These are phyloP conservation scores for Zychaea mexicana DNA, from an alignment of 371 early-diverging fungal genomes.

Conservation along the genomic window DNA sequence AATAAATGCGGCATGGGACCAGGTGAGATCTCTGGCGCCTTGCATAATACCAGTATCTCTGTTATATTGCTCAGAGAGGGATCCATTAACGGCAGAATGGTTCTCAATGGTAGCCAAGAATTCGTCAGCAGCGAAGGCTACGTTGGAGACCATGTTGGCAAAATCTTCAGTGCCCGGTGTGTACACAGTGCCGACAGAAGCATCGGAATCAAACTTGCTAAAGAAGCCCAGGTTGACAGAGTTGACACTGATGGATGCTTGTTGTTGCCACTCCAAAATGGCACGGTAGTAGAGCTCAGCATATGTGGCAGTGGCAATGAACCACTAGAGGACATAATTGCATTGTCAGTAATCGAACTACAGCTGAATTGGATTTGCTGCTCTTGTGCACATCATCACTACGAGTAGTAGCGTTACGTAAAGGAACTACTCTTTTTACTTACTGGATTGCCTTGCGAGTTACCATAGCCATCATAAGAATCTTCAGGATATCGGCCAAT, in stretches of 20 bases:
- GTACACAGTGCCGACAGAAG: constrained; percentile 31
- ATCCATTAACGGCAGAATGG: constrained; percentile 54
- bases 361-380: too few species aligned
- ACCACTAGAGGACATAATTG: constrained; percentile 42
- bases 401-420: too few species aligned
- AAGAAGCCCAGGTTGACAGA: constrained; percentile 45
- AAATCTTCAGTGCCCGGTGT: constrained; percentile 18
- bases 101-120: constrained; percentile 55
- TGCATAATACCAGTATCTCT: constrained; percentile 51
- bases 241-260: constrained; percentile 39
- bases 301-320: constrained; percentile 60
- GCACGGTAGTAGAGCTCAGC: constrained; percentile 71
- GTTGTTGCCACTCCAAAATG: constrained; percentile 30
- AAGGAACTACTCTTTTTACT: too few species aligned
- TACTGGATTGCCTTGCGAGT: constrained; percentile 62
- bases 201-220: constrained; percentile 17
- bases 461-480: constrained; percentile 65
- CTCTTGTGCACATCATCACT: too few species aligned
- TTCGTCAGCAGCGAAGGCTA: constrained; percentile 52
- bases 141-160: constrained; percentile 19
- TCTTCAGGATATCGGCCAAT: constrained; percentile 82
- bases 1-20: constrained; percentile 72
- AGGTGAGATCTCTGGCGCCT: constrained; percentile 76
- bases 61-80: constrained; percentile 68
- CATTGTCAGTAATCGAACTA: too few species aligned